Evolutionary conservation across 805 yeast species (phyloP).

Genomic region (Millerozyma miso): DNA sequence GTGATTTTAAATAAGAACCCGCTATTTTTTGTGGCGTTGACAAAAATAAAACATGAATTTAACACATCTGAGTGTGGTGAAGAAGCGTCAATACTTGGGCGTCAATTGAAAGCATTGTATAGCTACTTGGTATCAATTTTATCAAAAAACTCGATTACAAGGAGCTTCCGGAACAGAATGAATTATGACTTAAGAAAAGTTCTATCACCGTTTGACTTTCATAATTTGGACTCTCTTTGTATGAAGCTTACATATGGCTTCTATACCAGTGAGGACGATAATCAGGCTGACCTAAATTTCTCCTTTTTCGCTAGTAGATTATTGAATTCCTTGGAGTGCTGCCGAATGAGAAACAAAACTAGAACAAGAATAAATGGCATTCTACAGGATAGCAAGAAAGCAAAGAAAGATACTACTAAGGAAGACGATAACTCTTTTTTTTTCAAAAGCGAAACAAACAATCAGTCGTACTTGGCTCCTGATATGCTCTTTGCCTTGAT

Average conservation of each 20-base stretch:
- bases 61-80: constrained; percentile 25
- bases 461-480: constrained; percentile 19
- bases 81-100: constrained; percentile 12
- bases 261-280: constrained; percentile 1
- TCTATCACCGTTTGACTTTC: constrained; percentile 69
- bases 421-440: constrained; percentile 3
- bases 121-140: constrained; percentile 77
- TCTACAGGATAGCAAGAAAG: constrained; percentile 32
- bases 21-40: constrained; percentile 66
- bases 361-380: constrained; percentile 57
- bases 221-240: constrained; percentile 60
- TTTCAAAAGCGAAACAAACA: constrained; percentile 2
- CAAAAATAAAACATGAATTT: constrained; percentile 48
- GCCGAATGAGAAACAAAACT: constrained; percentile 49
- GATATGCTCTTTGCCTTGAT: constrained; percentile 74
- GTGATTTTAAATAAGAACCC: constrained; percentile 64
- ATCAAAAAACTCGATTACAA: constrained; percentile 71
- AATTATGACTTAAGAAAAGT: constrained; percentile 79
- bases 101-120: constrained; percentile 70
- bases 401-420: constrained; percentile 9
- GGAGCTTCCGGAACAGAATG: constrained; percentile 64
- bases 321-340: constrained; percentile 24
- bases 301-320: constrained; percentile 27
- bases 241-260: constrained; percentile 35
- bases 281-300: constrained; percentile 11